Conservation (phyloP, 139 green algal genomes). For the Coelastrella sp. region DNA sequence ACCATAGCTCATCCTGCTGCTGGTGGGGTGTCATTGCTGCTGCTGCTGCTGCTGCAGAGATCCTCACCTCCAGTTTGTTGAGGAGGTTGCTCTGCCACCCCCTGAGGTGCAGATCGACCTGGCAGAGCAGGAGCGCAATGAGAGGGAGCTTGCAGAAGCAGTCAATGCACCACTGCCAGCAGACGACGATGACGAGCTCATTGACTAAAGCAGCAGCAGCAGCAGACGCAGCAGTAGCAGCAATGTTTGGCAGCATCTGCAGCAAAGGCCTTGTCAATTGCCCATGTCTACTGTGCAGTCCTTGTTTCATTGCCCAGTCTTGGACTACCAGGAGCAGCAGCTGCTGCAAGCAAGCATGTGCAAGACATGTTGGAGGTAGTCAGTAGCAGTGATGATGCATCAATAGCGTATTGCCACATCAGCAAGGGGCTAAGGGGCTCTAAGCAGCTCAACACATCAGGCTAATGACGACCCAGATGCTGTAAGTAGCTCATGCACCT, state of each 20-base stretch:
- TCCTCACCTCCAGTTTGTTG: slow-evolving; percentile 94
- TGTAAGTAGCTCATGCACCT: no score
- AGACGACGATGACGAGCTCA: slow-evolving; percentile 79
- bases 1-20: neutral
- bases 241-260: neutral
- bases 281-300: no score
- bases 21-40: neutral
- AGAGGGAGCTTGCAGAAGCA: slow-evolving; percentile 69
- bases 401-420: no score
- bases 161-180: slow-evolving; percentile 72
- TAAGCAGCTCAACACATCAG: no score
- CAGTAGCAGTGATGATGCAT: no score
- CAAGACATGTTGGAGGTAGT: no score
- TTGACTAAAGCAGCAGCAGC: slow-evolving; percentile 56
- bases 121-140: slow-evolving; percentile 87
- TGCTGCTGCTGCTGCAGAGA: slow-evolving; percentile 69
- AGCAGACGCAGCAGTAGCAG: neutral
- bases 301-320: no score
- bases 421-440: no score
- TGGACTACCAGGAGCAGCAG: no score
- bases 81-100: slow-evolving; percentile 93
- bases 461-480: no score
- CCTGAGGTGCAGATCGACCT: slow-evolving; percentile 95
- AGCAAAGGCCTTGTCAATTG: no score
- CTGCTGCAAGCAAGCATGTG: no score